phyloP scores from a whole-genome alignment of 2,329 filamentous ascomycete species.

The Rasamsonia emersonii region DNA sequence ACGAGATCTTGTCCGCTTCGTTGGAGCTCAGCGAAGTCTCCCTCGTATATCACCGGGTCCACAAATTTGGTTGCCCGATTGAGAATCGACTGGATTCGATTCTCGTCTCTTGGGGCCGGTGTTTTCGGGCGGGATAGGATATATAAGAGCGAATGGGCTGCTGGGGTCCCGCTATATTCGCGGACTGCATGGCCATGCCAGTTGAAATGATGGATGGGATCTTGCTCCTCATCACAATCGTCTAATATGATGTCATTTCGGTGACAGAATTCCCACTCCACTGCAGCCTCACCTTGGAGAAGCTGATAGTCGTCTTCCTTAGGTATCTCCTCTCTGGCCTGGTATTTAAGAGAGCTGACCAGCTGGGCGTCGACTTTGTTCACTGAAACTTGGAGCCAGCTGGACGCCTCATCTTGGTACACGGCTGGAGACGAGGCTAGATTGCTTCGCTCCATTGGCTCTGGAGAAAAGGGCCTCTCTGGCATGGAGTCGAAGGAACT shows the following conservation, averaged over 20 bases:
- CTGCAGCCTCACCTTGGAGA: not conserved
- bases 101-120: not conserved
- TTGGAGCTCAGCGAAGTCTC: slow-evolving; percentile 1
- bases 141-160: slow-evolving; percentile 16
- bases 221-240: slow-evolving; percentile 4
- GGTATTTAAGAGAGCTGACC: too few species aligned
- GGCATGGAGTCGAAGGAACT: too few species aligned
- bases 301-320: too few species aligned
- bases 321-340: too few species aligned
- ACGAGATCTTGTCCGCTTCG: slow-evolving; percentile 9
- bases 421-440: too few species aligned
- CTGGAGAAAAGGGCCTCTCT: too few species aligned
- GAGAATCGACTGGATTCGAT: slow-evolving; percentile 10
- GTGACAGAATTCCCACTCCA: slow-evolving; percentile 1
- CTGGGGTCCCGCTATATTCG: slow-evolving; percentile 11
- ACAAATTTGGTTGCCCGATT: slow-evolving; percentile 11
- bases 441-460: too few species aligned
- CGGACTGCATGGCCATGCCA: slow-evolving; percentile 13
- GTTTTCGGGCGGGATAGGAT: slow-evolving; percentile 12
- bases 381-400: too few species aligned
- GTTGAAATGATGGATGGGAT: slow-evolving; percentile 19
- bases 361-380: too few species aligned
- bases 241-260: not conserved
- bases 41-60: slow-evolving; percentile 15
- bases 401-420: too few species aligned